Conservation (phyloP, 2,329 filamentous ascomycete species). For the Ophidiomyces ophidiicola region DNA sequence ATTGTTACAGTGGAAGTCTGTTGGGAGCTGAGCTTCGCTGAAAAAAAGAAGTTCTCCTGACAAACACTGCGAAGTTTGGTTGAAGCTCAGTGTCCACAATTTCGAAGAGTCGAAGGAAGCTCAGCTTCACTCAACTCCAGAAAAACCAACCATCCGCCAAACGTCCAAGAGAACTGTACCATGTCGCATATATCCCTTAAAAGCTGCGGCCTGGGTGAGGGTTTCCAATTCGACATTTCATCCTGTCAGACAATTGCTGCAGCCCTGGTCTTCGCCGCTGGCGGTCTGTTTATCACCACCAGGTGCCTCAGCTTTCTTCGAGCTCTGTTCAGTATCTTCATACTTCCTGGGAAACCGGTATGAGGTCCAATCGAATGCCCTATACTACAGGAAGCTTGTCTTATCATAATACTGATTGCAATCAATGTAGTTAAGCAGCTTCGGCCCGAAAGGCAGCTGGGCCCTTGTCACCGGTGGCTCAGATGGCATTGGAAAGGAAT, state of each 20-base stretch:
- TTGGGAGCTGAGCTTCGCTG: too few species aligned
- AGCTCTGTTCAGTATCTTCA: constrained; percentile 55
- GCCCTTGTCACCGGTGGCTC: constrained; percentile 89
- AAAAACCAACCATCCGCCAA: neutral
- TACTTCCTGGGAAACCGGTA: constrained; percentile 46
- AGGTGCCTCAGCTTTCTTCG: constrained; percentile 48
- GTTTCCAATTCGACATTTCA: constrained; percentile 25
- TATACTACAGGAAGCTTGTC: neutral
- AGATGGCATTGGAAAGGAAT: constrained; percentile 95
- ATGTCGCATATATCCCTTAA: constrained; percentile 9
- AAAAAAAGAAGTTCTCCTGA: too few species aligned
- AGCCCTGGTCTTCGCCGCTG: constrained; percentile 33
- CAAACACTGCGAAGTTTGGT: too few species aligned
- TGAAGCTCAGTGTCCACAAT: too few species aligned
- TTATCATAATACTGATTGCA: constrained; percentile 1
- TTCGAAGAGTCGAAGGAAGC: too few species aligned
- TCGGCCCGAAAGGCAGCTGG: constrained; percentile 86
- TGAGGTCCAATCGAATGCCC: constrained; percentile 12
- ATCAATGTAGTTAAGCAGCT: constrained; percentile 59
- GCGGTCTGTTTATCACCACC: constrained; percentile 46
- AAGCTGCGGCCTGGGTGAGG: constrained; percentile 14
- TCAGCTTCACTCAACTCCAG: neutral
- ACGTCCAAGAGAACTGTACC: neutral
- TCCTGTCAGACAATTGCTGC: constrained; percentile 28
- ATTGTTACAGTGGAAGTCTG: too few species aligned